Base-by-base conservation (phyloP, 208 protist species). In the Acanthamoeba castellanii region DNA sequence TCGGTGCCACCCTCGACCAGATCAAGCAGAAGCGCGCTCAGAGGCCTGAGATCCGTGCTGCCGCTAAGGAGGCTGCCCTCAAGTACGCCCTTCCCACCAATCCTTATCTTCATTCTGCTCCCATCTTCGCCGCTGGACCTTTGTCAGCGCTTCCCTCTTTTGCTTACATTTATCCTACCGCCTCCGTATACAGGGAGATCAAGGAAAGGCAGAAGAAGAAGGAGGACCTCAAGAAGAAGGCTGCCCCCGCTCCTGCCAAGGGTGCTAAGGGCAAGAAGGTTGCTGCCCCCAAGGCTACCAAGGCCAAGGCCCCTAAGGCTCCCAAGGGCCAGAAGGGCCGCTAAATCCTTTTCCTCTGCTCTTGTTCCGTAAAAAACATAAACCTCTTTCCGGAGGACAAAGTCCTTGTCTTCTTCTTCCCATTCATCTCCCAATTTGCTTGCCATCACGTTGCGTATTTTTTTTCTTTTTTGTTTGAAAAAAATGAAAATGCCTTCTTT, bases 1-100 rank as follows among this genome's bases (percentile, higher is more conserved):
- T 95, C 57, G 96, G 96, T 96, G 72, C 95, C 87, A 94, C 96
- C 45, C 95, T 97, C 76, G 96, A 97, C 22, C 78, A 95, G 92
- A 95, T 97, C 93, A 95, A 96, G 85, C 55, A 88, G 76, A 95
- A 96, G 94, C 47, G 59, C 30, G 55, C 27, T 55, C 88, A 96
- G 95, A 94, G 30, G 34, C 47, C 76, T 32, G 90, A 96, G 76
- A 88, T 72, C 72, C 87, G 95, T 22, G 91, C 89, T 27, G 95
- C 95, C 74, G 68, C 84, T 13, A 89, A 92, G 50, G 95, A 96
- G 70, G 95, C 95, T 93, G 84, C 94, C 66, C 92, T 96, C 92
- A 87, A 90, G 92, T 95, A 89, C 70, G 92, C 47, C 27, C 0
- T 45, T 8, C 30, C 30, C 7, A 61, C 27, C 1, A 11, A 27